Evolutionary conservation across 228 moss, liverwort and hornwort genomes (phyloP).

Genomic region (Sphagnum magellanicum): DNA sequence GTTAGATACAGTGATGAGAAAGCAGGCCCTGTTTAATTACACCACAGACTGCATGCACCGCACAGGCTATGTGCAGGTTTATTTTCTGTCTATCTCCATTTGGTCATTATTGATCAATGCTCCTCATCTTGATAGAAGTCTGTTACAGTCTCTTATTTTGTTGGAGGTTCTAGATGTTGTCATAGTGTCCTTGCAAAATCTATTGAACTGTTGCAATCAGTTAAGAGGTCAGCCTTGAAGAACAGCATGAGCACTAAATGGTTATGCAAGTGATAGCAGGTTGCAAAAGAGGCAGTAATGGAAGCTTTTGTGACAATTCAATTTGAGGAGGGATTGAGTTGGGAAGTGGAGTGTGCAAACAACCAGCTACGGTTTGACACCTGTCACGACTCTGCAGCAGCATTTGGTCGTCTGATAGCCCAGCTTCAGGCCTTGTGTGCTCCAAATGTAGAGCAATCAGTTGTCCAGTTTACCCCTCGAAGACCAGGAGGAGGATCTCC

Average conservation of each 20-base stretch:
- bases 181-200: too few species aligned
- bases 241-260: too few species aligned
- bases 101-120: too few species aligned
- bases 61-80: constrained; percentile 87
- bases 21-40: constrained; percentile 64
- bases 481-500: constrained; percentile 59
- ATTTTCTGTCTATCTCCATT: too few species aligned
- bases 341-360: constrained; percentile 96
- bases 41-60: constrained; percentile 76
- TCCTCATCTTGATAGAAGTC: too few species aligned
- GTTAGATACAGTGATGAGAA: constrained; percentile 69
- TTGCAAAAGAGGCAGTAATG: constrained; percentile 90
- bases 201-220: too few species aligned
- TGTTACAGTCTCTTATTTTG: neutral
- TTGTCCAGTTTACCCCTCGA: constrained; percentile 62
- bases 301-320: constrained; percentile 64
- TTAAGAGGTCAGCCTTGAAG: too few species aligned
- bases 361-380: constrained; percentile 94
- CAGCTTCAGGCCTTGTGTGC: constrained; percentile 94
- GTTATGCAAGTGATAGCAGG: constrained; percentile 27
- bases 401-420: constrained; percentile 78
- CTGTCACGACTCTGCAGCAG: constrained; percentile 91
- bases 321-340: constrained; percentile 52
- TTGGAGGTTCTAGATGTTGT: neutral
- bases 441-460: constrained; percentile 77